phyloP scores from a whole-genome alignment of 208 protist species.

The Leishmania amazonensis region DNA sequence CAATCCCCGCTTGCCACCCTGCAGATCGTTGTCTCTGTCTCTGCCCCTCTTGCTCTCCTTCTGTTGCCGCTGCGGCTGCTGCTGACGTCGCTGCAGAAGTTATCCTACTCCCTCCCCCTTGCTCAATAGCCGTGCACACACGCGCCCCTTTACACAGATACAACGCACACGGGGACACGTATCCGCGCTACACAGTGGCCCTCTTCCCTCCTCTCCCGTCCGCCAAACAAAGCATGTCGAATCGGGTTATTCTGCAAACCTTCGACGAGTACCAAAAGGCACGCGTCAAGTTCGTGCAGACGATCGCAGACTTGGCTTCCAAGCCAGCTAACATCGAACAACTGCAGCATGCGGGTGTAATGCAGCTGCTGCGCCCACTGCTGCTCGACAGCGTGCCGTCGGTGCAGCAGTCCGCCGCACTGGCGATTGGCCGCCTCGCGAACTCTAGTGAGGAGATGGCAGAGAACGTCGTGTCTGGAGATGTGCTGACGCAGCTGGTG shows the following conservation, averaged over 20 bases:
- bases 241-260: constrained; percentile 93
- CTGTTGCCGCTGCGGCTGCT: neutral
- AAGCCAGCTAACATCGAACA: constrained; percentile 97
- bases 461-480: constrained; percentile 96
- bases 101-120: neutral
- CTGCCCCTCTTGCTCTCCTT: neutral
- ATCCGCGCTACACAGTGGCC: neutral
- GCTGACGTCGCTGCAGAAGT: neutral
- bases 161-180: constrained; percentile 6
- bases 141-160: neutral
- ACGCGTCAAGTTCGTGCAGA: constrained; percentile 97
- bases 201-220: neutral
- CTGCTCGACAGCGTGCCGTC: constrained; percentile 97
- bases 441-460: constrained; percentile 98
- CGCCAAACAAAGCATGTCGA: constrained; percentile 51
- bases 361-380: constrained; percentile 97
- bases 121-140: neutral
- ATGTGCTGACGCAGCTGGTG: constrained; percentile 98
- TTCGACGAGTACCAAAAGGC: constrained; percentile 98
- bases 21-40: neutral
- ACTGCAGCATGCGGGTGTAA: constrained; percentile 96
- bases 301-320: constrained; percentile 93
- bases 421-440: constrained; percentile 97
- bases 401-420: constrained; percentile 98
- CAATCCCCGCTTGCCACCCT: neutral